Percentiles rank a stretch among this genome's conserved stretches.
phyloP scores from a whole-genome alignment of 2,329 filamentous ascomycete species.

The Fusarium graminum region DNA sequence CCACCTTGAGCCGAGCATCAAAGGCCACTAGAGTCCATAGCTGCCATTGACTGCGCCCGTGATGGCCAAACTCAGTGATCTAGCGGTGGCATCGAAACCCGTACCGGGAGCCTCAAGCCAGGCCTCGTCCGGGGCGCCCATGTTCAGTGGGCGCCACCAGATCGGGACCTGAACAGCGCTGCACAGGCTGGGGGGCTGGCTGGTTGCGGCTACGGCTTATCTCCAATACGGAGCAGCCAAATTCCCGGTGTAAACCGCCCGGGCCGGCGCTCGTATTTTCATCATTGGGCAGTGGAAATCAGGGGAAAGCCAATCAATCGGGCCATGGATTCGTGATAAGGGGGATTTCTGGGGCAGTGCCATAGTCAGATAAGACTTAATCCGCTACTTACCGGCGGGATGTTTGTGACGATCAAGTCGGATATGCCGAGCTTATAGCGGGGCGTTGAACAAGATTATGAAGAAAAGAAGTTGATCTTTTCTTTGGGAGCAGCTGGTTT shows the following conservation, averaged over 20 bases:
- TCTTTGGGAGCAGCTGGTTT: constrained; percentile 4
- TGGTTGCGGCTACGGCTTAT: constrained; percentile 27
- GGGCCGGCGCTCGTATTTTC: constrained; percentile 48
- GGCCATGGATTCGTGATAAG: constrained; percentile 39
- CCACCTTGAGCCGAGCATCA: constrained; percentile 30
- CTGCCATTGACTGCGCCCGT: constrained; percentile 39
- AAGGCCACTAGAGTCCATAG: constrained; percentile 24
- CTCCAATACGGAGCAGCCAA: constrained; percentile 38
- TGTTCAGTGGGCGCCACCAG: constrained; percentile 41
- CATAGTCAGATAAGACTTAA: constrained; percentile 39
- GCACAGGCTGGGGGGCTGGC: constrained; percentile 17
- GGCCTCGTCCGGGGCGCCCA: constrained; percentile 27
- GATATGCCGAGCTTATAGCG: constrained; percentile 37
- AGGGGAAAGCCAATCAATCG: constrained; percentile 39
- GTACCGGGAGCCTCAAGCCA: constrained; percentile 31
- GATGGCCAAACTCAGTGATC: constrained; percentile 30
- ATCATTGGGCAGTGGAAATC: constrained; percentile 40
- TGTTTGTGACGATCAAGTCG: constrained; percentile 46
- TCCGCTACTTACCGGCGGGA: constrained; percentile 41
- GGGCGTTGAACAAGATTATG: constrained; percentile 15
- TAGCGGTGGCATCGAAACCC: constrained; percentile 23
- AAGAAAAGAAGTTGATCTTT: constrained; percentile 27
- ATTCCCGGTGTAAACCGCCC: constrained; percentile 46
- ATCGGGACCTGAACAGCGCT: constrained; percentile 43
- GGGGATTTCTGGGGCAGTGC: constrained; percentile 24